These are phyloP conservation scores for Podospora anserina DNA, from an alignment of 495 filamentous ascomycete genomes.

Conservation along the genomic window DNA sequence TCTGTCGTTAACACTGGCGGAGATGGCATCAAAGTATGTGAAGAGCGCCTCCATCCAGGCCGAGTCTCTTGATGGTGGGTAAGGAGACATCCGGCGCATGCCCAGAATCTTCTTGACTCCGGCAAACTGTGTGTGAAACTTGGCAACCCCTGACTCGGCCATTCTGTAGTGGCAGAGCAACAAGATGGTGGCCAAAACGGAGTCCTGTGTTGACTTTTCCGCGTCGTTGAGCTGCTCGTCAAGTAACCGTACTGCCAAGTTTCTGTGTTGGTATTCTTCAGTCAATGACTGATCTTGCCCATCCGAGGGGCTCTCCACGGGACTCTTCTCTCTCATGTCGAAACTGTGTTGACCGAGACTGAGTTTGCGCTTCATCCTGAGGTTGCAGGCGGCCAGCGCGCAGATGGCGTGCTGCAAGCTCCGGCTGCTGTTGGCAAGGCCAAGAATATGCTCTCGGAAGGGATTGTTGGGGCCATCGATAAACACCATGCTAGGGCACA, in stretches of 20 bases:
- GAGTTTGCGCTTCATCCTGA: conserved; percentile 59
- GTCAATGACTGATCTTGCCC: conserved; percentile 48
- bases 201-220: conserved; percentile 72
- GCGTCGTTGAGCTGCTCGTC: conserved; percentile 80
- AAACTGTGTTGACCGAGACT: conserved; percentile 50
- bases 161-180: conserved; percentile 90
- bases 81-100: conserved; percentile 64
- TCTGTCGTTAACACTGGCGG: conserved; percentile 84
- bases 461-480: conserved; percentile 84
- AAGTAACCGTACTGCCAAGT: conserved; percentile 73
- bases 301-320: conserved; percentile 35
- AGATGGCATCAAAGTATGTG: conserved; percentile 94
- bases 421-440: conserved; percentile 70
- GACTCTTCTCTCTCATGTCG: conserved; percentile 36
- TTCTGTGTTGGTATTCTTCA: conserved; percentile 82
- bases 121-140: conserved; percentile 90
- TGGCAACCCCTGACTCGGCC: conserved; percentile 86
- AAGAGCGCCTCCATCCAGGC: conserved; percentile 95
- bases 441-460: conserved; percentile 79
- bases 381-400: conserved; percentile 81
- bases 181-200: conserved; percentile 81
- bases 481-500: conserved; percentile 86
- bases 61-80: conserved; percentile 64
- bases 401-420: conserved; percentile 90
- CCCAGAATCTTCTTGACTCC: conserved; percentile 89